phyloP scores from a whole-genome alignment of 2,329 filamentous ascomycete species.

The Cladobotryum protrusum region DNA sequence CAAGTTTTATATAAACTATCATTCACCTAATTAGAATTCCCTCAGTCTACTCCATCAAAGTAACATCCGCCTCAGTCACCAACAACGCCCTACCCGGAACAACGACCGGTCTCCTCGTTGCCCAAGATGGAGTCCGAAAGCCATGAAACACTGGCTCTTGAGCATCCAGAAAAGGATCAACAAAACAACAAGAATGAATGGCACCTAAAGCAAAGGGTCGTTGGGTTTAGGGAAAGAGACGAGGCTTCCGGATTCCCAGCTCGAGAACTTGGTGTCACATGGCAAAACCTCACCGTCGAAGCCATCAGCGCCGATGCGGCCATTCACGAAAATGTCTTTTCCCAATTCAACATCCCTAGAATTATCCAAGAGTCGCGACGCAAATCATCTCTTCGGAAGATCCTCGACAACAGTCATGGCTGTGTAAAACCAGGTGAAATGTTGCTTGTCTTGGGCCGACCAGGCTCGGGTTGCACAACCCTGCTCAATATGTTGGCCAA shows the following conservation, averaged over 20 bases:
- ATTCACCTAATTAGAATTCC: too few relatives aligned
- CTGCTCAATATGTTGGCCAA: conserved; percentile 66
- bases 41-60: too few relatives aligned
- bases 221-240: conserved; percentile 36
- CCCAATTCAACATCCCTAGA: conserved; percentile 51
- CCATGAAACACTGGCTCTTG: too few relatives aligned
- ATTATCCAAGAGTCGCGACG: conserved; percentile 46
- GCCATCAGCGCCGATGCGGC: conserved; percentile 56
- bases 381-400: conserved; percentile 55
- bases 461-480: conserved; percentile 64
- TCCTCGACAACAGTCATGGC: conserved; percentile 59
- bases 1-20: too few relatives aligned
- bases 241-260: conserved; percentile 39
- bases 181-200: conserved; percentile 29
- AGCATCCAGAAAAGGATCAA: conserved; percentile 14
- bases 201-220: conserved; percentile 43
- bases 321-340: conserved; percentile 58
- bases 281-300: conserved; percentile 57
- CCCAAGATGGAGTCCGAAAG: too few relatives aligned
- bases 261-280: conserved; percentile 56
- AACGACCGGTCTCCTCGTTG: too few relatives aligned
- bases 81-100: too few relatives aligned
- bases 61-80: too few relatives aligned
- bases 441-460: conserved; percentile 62
- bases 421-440: conserved; percentile 69